phyloP scores from a whole-genome alignment of 768 basidiomycete species.

The Chalciporus pseudorubinellus region DNA sequence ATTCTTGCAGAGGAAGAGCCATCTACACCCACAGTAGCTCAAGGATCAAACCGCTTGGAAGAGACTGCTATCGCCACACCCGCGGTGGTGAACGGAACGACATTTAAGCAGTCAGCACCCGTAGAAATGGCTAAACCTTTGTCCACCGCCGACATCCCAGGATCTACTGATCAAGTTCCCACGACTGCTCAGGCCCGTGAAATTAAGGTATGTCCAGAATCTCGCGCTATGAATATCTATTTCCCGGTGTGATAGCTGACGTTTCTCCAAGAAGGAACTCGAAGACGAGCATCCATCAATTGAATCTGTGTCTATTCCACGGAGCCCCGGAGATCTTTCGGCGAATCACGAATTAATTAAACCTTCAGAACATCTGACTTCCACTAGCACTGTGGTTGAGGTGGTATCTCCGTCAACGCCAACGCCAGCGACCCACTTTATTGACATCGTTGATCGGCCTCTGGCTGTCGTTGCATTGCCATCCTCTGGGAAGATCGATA shows the following conservation, averaged over 20 bases:
- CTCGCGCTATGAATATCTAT: not conserved
- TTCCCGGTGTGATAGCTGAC: not conserved
- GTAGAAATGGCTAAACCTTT: too few species aligned
- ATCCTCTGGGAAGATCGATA: not conserved
- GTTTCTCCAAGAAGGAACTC: conserved; percentile 2
- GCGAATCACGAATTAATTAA: not conserved
- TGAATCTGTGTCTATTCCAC: conserved; percentile 4
- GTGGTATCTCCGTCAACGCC: not conserved
- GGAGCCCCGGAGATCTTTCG: not conserved
- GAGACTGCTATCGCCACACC: conserved; percentile 23
- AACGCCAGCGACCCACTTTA: not conserved
- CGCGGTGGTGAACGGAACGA: not conserved
- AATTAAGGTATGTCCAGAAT: not conserved
- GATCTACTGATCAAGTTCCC: not conserved
- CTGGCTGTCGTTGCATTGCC: not conserved
- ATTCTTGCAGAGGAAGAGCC: conserved; percentile 54
- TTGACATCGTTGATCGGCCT: not conserved
- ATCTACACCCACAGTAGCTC: not conserved
- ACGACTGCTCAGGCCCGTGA: not conserved
- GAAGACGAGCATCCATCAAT: conserved; percentile 9
- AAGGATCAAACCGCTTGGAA: conserved; percentile 24
- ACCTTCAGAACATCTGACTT: not conserved
- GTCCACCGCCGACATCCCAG: not conserved
- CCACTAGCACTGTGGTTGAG: not conserved
- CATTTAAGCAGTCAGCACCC: too few species aligned